phyloP scores from a whole-genome alignment of 148 eudicot genomes.

The Rhododendron molle region DNA sequence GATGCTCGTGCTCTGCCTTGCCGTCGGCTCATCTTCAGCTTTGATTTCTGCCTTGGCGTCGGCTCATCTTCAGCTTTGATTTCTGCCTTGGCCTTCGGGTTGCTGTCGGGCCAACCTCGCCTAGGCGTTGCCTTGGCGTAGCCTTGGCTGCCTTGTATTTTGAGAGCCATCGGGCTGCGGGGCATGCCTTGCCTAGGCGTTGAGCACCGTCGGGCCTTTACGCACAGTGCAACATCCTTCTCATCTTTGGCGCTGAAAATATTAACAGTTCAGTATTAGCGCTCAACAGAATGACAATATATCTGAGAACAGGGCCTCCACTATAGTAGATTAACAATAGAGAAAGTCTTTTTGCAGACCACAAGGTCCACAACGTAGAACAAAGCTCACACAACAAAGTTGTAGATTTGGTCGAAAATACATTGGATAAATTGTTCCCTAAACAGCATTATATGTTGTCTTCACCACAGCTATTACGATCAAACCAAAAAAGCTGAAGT shows the following conservation, averaged over 20 bases:
- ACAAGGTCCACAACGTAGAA: neutral
- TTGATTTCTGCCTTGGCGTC: too few species aligned
- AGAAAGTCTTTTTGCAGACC: neutral
- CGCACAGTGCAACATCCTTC: slow-evolving; percentile 68
- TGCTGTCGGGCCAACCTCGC: too few species aligned
- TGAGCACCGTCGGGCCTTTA: too few species aligned
- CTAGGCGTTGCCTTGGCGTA: too few species aligned
- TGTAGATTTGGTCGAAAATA: neutral
- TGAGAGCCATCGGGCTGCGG: too few species aligned
- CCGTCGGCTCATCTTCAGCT: too few species aligned
- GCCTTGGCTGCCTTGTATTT: too few species aligned
- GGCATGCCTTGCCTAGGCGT: too few species aligned
- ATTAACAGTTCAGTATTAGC: neutral
- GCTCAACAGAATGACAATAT: neutral
- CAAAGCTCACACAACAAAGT: neutral
- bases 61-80: too few species aligned
- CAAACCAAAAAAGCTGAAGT: neutral
- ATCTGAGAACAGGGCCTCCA: neutral
- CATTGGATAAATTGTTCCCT: neutral
- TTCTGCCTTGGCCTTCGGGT: too few species aligned
- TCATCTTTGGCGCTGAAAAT: slow-evolving; percentile 69
- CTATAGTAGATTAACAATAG: neutral
- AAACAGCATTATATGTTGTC: neutral
- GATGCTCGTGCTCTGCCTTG: too few species aligned
- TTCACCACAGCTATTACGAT: neutral